Percentiles rank a stretch among this genome's conserved stretches.
These are phyloP conservation scores for Clonostachys solani DNA, from an alignment of 2,329 filamentous ascomycete species.

Conservation along the genomic window DNA sequence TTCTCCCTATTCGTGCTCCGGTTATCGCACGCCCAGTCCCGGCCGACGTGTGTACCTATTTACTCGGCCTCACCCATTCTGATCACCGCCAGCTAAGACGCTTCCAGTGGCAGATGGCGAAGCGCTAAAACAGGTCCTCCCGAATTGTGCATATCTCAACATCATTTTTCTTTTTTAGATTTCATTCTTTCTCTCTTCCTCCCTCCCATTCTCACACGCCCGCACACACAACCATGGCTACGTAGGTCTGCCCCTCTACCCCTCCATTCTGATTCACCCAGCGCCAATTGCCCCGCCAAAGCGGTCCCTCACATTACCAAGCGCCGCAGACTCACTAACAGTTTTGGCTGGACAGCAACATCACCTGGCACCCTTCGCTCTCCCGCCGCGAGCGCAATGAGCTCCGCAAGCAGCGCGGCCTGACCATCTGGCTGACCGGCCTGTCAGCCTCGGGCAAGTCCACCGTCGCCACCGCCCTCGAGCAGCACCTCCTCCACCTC, in stretches of 20 bases:
- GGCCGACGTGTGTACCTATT: too few relatives aligned
- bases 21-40: too few relatives aligned
- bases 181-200: not conserved
- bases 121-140: too few relatives aligned
- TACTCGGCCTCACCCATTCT: too few relatives aligned
- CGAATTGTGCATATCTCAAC: too few relatives aligned
- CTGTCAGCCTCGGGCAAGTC: slow-evolving; percentile 96
- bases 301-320: slow-evolving; percentile 2
- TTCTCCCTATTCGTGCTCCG: too few relatives aligned
- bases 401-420: slow-evolving; percentile 77
- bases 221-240: not conserved
- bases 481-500: slow-evolving; percentile 91
- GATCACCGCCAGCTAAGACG: too few relatives aligned
- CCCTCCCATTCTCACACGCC: not conserved
- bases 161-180: not conserved
- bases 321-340: slow-evolving; percentile 2
- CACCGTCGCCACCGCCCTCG: slow-evolving; percentile 91
- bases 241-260: not conserved
- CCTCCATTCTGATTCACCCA: slow-evolving; percentile 3
- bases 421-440: slow-evolving; percentile 97
- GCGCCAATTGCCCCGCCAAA: not conserved
- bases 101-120: too few relatives aligned
- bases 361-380: slow-evolving; percentile 84
- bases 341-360: slow-evolving; percentile 57
- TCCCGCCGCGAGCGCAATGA: slow-evolving; percentile 72